Conservation (phyloP, 2,329 filamentous ascomycete species). For the Fusarium cicatricum region DNA sequence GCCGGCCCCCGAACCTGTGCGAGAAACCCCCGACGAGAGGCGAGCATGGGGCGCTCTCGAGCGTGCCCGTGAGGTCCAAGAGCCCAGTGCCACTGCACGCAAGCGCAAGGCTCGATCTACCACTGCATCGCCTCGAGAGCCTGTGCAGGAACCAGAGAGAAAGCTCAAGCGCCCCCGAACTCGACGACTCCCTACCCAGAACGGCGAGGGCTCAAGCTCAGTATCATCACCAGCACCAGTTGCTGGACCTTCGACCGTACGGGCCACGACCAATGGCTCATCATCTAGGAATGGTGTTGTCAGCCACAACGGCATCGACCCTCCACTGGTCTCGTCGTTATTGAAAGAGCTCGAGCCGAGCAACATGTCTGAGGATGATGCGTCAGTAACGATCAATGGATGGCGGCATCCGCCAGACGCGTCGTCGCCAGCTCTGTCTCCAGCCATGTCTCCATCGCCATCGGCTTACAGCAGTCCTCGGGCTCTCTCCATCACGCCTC, state of each 20-base stretch:
- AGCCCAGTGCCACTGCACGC: conserved; percentile 61
- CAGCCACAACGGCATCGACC: conserved; percentile 56
- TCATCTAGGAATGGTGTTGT: conserved; percentile 36
- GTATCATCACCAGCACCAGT: conserved; percentile 45
- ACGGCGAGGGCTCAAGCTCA: conserved; percentile 58
- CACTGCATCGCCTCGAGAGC: conserved; percentile 75
- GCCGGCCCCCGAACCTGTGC: conserved; percentile 61
- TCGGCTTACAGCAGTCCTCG: conserved; percentile 73
- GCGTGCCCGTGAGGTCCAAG: conserved; percentile 76
- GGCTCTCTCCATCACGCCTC: conserved; percentile 73
- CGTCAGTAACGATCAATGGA: conserved; percentile 35
- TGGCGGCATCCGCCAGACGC: conserved; percentile 47
- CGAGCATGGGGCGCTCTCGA: conserved; percentile 92
- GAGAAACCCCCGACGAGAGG: conserved; percentile 81
- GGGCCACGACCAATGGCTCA: conserved; percentile 32
- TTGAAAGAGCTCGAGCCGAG: conserved; percentile 85
- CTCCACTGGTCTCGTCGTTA: conserved; percentile 86
- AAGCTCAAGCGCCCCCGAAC: conserved; percentile 89
- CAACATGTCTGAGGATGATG: conserved; percentile 65
- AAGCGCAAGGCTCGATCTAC: conserved; percentile 79
- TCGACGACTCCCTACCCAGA: conserved; percentile 64
- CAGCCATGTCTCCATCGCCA: conserved; percentile 68
- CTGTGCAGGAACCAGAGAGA: conserved; percentile 75
- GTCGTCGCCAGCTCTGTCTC: conserved; percentile 72
- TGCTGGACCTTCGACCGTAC: conserved; percentile 38